A percentile compares a stretch with the other conserved stretches of the same genome.
phyloP scores from a whole-genome alignment of 805 yeast species.

The Wickerhamomyces canadensis region DNA sequence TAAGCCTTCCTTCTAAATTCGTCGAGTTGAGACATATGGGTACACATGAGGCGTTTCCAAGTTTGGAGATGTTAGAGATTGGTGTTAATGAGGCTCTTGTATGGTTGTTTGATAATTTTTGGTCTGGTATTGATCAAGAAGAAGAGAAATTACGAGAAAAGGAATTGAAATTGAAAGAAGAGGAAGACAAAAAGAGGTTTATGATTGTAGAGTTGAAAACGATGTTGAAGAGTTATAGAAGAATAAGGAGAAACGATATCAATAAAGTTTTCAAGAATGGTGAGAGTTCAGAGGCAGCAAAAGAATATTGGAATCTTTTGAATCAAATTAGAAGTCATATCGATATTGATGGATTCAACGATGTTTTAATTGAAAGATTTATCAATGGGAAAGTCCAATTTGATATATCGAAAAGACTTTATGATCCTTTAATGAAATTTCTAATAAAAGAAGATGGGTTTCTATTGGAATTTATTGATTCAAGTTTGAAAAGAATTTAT shows the following conservation, averaged over 20 bases:
- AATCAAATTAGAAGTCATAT: slow-evolving; percentile 17
- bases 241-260: slow-evolving; percentile 42
- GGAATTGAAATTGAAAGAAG: slow-evolving; percentile 31
- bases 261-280: slow-evolving; percentile 34
- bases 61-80: slow-evolving; percentile 59
- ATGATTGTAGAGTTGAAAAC: slow-evolving; percentile 23
- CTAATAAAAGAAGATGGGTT: slow-evolving; percentile 16
- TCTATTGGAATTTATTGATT: slow-evolving; percentile 16
- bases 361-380: slow-evolving; percentile 30
- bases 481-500: slow-evolving; percentile 6
- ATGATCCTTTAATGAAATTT: slow-evolving; percentile 23
- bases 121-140: slow-evolving; percentile 40
- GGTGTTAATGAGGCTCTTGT: slow-evolving; percentile 54
- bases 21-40: slow-evolving; percentile 89
- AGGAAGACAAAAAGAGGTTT: slow-evolving; percentile 21
- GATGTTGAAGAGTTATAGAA: slow-evolving; percentile 41
- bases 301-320: slow-evolving; percentile 37
- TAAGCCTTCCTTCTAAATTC: slow-evolving; percentile 70
- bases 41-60: slow-evolving; percentile 83
- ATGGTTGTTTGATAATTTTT: slow-evolving; percentile 74
- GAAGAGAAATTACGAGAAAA: slow-evolving; percentile 13
- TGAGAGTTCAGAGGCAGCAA: slow-evolving; percentile 36
- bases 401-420: slow-evolving; percentile 24
- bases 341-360: slow-evolving; percentile 18
- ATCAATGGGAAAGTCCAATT: slow-evolving; percentile 24